These are phyloP conservation scores for Boletus reticulatus DNA, from an alignment of 768 basidiomycete species.

Conservation along the genomic window DNA sequence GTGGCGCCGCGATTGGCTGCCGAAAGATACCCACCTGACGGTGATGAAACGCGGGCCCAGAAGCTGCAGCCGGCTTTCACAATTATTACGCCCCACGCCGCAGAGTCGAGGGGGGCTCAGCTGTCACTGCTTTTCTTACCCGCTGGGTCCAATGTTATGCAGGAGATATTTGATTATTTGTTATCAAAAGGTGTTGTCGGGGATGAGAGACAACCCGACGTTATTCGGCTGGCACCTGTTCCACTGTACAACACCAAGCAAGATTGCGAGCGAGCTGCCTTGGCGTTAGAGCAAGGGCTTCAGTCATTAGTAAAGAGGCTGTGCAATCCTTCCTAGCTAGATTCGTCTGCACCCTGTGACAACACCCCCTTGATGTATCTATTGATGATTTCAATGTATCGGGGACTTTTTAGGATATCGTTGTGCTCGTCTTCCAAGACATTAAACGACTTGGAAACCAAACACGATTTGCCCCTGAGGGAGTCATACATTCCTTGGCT, in stretches of 20 bases:
- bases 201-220: constrained; percentile 89
- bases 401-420: constrained; percentile 42
- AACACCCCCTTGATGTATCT: constrained; percentile 35
- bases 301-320: constrained; percentile 20
- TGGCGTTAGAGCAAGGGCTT: constrained; percentile 60
- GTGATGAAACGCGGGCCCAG: constrained; percentile 13
- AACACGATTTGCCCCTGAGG: constrained; percentile 36
- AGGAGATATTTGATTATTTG: constrained; percentile 58
- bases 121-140: constrained; percentile 83
- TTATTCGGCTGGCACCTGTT: constrained; percentile 84
- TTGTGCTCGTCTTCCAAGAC: constrained; percentile 53
- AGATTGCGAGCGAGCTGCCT: constrained; percentile 73
- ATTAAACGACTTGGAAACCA: constrained; percentile 35
- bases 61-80: constrained; percentile 59
- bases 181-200: constrained; percentile 77
- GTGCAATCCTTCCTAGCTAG: constrained; percentile 5
- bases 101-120: constrained; percentile 76
- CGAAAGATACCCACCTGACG: constrained; percentile 26
- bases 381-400: constrained; percentile 46
- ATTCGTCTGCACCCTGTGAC: background rate
- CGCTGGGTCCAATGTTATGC: constrained; percentile 58
- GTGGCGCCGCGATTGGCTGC: constrained; percentile 40
- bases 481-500: constrained; percentile 57
- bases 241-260: constrained; percentile 83
- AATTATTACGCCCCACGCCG: constrained; percentile 83